Evolutionary conservation across 441 rosid species (phyloP).

Genomic region (Jatropha podagrica): DNA sequence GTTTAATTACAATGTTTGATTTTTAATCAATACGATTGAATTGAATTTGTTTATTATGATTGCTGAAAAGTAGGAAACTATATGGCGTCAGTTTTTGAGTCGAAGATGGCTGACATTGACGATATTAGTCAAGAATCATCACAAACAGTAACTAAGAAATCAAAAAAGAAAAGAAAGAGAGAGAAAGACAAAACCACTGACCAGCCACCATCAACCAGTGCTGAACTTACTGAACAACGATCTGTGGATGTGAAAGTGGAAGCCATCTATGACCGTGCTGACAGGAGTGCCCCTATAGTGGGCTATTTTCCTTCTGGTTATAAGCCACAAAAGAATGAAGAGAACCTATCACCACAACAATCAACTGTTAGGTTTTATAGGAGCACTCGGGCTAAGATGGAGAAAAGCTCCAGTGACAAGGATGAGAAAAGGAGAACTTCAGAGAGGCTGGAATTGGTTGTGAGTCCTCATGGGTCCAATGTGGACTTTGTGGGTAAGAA

Average conservation of each 20-base stretch:
- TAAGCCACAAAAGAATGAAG: constrained; percentile 32
- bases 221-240: not conserved
- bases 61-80: not conserved
- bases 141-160: constrained; percentile 24
- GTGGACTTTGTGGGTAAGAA: constrained; percentile 78
- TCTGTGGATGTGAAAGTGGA: constrained; percentile 34
- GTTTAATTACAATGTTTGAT: too few species aligned
- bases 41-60: not conserved
- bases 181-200: constrained; percentile 21
- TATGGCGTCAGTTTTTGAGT: constrained; percentile 2
- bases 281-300: constrained; percentile 55
- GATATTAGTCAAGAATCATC: constrained; percentile 13
- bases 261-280: constrained; percentile 40
- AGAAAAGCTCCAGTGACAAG: constrained; percentile 25
- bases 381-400: constrained; percentile 36
- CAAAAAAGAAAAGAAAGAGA: constrained; percentile 34
- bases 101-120: not conserved
- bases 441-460: constrained; percentile 64
- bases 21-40: too few species aligned
- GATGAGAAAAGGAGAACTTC: constrained; percentile 27
- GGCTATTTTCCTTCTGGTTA: constrained; percentile 82
- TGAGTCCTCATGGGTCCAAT: constrained; percentile 50
- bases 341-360: not conserved
- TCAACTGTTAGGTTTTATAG: constrained; percentile 51
- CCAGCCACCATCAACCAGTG: constrained; percentile 2